Percentiles rank a stretch among this genome's conserved stretches.
Evolutionary conservation across 345 rosid species (phyloP).

Genomic region (Camelina sativa): DNA sequence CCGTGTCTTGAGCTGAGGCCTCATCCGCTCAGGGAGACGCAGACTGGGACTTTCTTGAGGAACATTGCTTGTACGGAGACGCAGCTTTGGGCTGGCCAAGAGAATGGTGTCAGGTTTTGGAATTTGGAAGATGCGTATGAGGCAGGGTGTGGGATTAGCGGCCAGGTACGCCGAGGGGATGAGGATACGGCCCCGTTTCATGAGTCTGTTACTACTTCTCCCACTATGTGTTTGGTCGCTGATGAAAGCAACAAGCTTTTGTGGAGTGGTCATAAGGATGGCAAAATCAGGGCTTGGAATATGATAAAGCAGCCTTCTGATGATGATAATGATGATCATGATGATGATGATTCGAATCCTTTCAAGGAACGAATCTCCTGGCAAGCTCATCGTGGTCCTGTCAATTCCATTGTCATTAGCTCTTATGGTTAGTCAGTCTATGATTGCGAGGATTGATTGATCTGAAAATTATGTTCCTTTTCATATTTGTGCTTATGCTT

Average conservation of each 20-base stretch:
- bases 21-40: conserved; percentile 92
- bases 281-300: conserved; percentile 83
- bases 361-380: conserved; percentile 79
- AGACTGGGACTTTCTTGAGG: conserved; percentile 77
- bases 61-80: conserved; percentile 80
- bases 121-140: conserved; percentile 61
- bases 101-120: conserved; percentile 86
- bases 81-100: conserved; percentile 95
- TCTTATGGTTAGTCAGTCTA: conserved; percentile 59
- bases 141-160: conserved; percentile 63
- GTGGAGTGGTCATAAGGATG: conserved; percentile 95
- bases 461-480: background rate
- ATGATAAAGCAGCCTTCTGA: conserved; percentile 60
- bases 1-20: conserved; percentile 85
- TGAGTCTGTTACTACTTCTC: conserved; percentile 71
- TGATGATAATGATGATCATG: conserved; percentile 5
- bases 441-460: conserved; percentile 18
- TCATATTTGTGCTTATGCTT: background rate
- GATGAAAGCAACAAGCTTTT: conserved; percentile 64
- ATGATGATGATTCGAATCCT: conserved; percentile 41
- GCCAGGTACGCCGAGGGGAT: conserved; percentile 78
- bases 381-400: conserved; percentile 89
- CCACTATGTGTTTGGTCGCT: conserved; percentile 70
- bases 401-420: conserved; percentile 64
- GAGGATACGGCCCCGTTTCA: conserved; percentile 97